Percentiles rank a stretch among this genome's conserved stretches.
phyloP scores from a whole-genome alignment of 352 stramenopile species.

The Phytopythium litorale region DNA sequence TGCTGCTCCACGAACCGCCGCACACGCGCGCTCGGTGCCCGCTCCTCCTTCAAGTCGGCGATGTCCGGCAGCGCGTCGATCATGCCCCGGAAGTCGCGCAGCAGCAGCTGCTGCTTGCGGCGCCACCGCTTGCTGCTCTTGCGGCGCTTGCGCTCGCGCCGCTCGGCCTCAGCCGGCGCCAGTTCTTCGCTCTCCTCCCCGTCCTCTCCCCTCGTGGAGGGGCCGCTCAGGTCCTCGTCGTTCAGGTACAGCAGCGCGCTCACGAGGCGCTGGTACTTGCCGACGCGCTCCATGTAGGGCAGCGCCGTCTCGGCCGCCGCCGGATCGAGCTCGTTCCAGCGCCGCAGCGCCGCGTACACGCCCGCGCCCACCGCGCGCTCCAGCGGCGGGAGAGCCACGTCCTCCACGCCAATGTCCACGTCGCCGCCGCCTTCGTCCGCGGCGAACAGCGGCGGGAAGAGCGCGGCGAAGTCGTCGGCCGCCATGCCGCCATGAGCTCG shows the following conservation, averaged over 20 bases:
- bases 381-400: conserved; percentile 42
- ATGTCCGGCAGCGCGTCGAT: conserved; percentile 43
- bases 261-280: conserved; percentile 56
- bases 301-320: conserved; percentile 44
- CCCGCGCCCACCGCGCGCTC: conserved; percentile 52
- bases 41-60: conserved; percentile 30
- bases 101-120: conserved; percentile 24
- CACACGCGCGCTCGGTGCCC: conserved; percentile 41
- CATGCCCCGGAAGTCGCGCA: conserved; percentile 17
- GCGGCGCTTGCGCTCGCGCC: conserved; percentile 6
- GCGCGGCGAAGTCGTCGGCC: conserved; percentile 24
- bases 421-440: conserved; percentile 9
- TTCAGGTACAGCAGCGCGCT: conserved; percentile 43
- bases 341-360: conserved; percentile 51
- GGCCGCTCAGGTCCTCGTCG: conserved; percentile 9
- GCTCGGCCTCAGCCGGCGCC: conserved; percentile 6
- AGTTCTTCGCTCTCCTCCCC: conserved; percentile 9
- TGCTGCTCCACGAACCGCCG: conserved; percentile 48
- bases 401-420: conserved; percentile 52
- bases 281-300: conserved; percentile 49
- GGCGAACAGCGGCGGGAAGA: conserved; percentile 54
- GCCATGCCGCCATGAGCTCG: too few species aligned
- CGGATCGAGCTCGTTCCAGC: conserved; percentile 57
- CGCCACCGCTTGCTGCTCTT: conserved; percentile 19
- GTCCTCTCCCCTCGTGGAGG: conserved; percentile 14